Conservation (phyloP, 73 alveolate genomes). For the Paramecium biaurelia region DNA sequence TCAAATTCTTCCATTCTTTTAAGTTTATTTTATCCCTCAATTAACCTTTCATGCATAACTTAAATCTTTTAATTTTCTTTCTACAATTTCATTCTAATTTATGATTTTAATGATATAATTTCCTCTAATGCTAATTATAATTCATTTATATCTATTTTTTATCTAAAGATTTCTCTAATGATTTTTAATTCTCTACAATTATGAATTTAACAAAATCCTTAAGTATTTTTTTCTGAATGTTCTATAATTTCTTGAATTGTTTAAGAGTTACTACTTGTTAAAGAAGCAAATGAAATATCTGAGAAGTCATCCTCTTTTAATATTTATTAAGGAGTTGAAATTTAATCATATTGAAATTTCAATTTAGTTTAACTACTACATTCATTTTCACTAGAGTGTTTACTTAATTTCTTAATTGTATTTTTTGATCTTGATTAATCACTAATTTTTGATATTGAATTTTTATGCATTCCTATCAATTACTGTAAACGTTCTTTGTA, state of each 20-base stretch:
- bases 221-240: neutral
- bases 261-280: neutral
- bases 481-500: neutral
- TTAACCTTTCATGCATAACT: neutral
- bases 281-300: neutral
- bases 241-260: neutral
- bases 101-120: neutral
- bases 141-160: neutral
- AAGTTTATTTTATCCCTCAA: neutral
- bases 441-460: neutral
- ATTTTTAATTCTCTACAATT: conserved; percentile 27
- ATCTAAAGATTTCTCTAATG: neutral
- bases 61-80: neutral
- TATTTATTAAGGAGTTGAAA: neutral
- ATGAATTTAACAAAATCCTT: neutral
- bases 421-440: conserved; percentile 15
- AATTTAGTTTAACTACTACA: neutral
- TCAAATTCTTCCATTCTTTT: conserved; percentile 34
- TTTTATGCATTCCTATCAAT: neutral
- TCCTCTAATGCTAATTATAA: neutral
- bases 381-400: neutral
- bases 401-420: neutral
- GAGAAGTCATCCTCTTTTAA: neutral
- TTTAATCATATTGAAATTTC: neutral
- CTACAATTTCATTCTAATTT: neutral